These are phyloP conservation scores for Ziziphus jujuba DNA, from an alignment of 306 rosid species.

Conservation along the genomic window DNA sequence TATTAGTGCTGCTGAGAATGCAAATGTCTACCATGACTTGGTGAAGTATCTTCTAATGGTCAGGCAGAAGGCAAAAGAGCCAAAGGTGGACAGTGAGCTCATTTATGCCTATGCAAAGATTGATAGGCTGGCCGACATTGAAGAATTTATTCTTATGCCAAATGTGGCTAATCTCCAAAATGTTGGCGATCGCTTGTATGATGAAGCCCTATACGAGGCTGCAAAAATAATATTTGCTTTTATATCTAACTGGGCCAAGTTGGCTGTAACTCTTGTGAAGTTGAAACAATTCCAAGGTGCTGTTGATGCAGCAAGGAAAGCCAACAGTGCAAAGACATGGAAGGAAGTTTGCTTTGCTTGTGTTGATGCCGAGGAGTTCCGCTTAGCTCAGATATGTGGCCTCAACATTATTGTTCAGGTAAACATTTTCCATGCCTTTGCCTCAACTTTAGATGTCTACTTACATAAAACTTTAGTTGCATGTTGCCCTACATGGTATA, in stretches of 20 bases:
- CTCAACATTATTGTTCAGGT: conserved; percentile 98
- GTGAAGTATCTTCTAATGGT: conserved; percentile 98
- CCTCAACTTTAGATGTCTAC: conserved; percentile 12
- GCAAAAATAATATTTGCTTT: conserved; percentile 92
- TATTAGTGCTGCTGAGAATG: conserved; percentile 80
- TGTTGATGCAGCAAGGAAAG: conserved; percentile 99
- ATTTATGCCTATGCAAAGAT: conserved; percentile 98
- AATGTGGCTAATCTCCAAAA: conserved; percentile 97
- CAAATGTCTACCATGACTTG: conserved; percentile 83
- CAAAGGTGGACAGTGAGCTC: conserved; percentile 98
- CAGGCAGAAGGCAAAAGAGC: conserved; percentile 88
- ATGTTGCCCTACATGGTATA: not conserved
- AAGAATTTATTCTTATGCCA: conserved; percentile 97
- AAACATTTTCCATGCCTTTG: conserved; percentile 3
- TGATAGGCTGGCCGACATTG: conserved; percentile 93
- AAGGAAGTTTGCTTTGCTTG: conserved; percentile 99
- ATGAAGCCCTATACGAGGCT: conserved; percentile 94
- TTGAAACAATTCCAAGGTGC: conserved; percentile 96
- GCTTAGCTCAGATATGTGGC: conserved; percentile 98
- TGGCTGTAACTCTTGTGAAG: conserved; percentile 93
- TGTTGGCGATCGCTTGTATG: conserved; percentile 93
- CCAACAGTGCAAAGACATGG: conserved; percentile 99
- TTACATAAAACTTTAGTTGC: conserved; percentile 8
- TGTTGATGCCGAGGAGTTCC: conserved; percentile 99
- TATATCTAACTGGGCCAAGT: conserved; percentile 98